Conservation (phyloP, 2,329 filamentous ascomycete species). For the Trichoderma koningii region DNA sequence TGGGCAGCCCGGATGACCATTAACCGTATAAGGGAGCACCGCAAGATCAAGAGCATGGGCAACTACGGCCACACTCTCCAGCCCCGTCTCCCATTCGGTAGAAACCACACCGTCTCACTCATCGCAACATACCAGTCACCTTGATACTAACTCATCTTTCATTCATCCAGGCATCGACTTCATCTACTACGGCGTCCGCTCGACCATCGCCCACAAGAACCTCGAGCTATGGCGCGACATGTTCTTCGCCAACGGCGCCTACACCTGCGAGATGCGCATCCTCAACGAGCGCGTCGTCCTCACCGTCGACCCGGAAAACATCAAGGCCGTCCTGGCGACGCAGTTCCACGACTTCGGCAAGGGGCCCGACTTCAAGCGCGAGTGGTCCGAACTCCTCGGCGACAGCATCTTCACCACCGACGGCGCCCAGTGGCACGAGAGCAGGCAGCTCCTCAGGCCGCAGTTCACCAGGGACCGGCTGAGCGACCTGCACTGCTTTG, state of each 20-base stretch:
- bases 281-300: constrained; percentile 65
- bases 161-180: constrained; percentile 60
- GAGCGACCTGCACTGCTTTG: constrained; percentile 78
- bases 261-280: constrained; percentile 62
- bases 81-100: constrained; percentile 51
- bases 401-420: constrained; percentile 79
- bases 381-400: constrained; percentile 76
- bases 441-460: constrained; percentile 78
- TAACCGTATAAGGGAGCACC: constrained; percentile 44
- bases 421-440: constrained; percentile 74
- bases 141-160: neutral
- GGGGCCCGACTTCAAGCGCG: constrained; percentile 70
- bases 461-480: constrained; percentile 86
- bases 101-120: neutral
- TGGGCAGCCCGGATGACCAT: constrained; percentile 45
- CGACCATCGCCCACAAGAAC: constrained; percentile 56
- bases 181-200: constrained; percentile 56
- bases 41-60: constrained; percentile 51
- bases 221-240: constrained; percentile 61
- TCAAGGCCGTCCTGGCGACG: constrained; percentile 82
- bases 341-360: constrained; percentile 86
- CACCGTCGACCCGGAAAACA: constrained; percentile 83
- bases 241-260: constrained; percentile 48
- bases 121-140: too few species aligned
- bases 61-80: constrained; percentile 44